A percentile compares a stretch with the other conserved stretches of the same genome.
Conservation (phyloP, 768 basidiomycete genomes). For the Panaeolus cyanescens region DNA sequence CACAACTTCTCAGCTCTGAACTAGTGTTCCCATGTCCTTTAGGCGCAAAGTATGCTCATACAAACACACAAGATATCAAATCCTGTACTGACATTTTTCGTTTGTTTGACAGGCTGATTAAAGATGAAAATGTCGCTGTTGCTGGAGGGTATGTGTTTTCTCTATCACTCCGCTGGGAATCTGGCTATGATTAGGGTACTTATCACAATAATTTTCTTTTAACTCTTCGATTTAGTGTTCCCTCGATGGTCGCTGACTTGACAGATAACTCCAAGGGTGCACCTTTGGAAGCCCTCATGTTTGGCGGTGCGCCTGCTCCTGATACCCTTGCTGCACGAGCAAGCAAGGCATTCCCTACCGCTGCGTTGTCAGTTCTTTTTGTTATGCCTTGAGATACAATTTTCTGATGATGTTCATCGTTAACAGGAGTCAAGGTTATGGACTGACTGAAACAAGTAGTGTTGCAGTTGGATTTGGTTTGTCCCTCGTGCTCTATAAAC, state of each 20-base stretch:
- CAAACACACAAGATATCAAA: not conserved
- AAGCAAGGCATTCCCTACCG: constrained; percentile 46
- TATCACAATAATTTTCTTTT: not conserved
- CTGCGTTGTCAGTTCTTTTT: constrained; percentile 37
- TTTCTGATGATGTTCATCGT: not conserved
- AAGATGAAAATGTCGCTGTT: constrained; percentile 52
- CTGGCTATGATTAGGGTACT: not conserved
- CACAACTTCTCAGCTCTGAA: not conserved
- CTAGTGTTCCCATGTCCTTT: not conserved
- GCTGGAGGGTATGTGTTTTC: constrained; percentile 49
- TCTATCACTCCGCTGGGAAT: not conserved
- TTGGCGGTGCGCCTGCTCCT: constrained; percentile 55
- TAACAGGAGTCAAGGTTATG: constrained; percentile 53
- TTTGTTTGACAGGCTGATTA: constrained; percentile 42
- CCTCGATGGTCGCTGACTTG: constrained; percentile 65
- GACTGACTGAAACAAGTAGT: constrained; percentile 65
- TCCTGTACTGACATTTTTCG: not conserved
- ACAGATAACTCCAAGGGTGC: constrained; percentile 50
- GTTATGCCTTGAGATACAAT: not conserved
- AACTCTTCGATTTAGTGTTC: constrained; percentile 42
- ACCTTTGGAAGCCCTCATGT: constrained; percentile 49
- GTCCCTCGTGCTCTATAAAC: not conserved
- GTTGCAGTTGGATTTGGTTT: not conserved
- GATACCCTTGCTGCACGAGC: constrained; percentile 48
- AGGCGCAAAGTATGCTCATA: not conserved